Evolutionary conservation across 1,139 yeast species (phyloP), one percentile per base, ranked within the genome.

Genomic region (Zygosaccharomyces sapae): DNA sequence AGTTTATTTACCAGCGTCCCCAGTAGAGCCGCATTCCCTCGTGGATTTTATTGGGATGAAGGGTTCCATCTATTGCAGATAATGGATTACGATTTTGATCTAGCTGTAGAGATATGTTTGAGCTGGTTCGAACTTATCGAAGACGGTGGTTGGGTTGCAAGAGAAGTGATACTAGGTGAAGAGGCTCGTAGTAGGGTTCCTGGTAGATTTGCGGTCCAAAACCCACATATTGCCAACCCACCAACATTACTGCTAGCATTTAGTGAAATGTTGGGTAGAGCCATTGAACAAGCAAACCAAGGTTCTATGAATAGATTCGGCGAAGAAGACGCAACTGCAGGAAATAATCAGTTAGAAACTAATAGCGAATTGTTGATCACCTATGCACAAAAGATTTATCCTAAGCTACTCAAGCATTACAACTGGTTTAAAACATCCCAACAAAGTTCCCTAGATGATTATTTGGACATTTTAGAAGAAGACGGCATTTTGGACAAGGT

Each of bases 1-100:
- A 87, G 83, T 54, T 67, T 94, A 33, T 86, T 89, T 58, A 79
- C 95, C 0, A 73, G 88, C 38, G 95, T 88, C 25, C 98, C 98
- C 1, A 87, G 96, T 41, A 75, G 98, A 48, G 89, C 96, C 0
- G 87, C 87, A 60, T 92, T 92, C 68, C 97, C 98, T 6, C 76
- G 98, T 54, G 98, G 98, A 0, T 92, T 92, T 62, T 87, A 87
- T 62, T 92, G 98, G 98, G 98, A 94, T 67, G 98, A 94, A 69
- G 98, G 98, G 0, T 92, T 92, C 68, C 96, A 92, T 65, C 72
- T 92, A 53, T 72, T 90, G 35, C 96, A 96, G 2, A 71, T 92
- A 31, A 67, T 87, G 54, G 83, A 84, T 45, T 90, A 84, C 63
- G 97, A 92, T 65, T 77, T 88, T 7, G 96, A 89, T 61, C 71